A percentile compares a stretch with the other conserved stretches of the same genome.
Conservation (phyloP, 805 yeast species). For the Kuraishia piskuri region DNA sequence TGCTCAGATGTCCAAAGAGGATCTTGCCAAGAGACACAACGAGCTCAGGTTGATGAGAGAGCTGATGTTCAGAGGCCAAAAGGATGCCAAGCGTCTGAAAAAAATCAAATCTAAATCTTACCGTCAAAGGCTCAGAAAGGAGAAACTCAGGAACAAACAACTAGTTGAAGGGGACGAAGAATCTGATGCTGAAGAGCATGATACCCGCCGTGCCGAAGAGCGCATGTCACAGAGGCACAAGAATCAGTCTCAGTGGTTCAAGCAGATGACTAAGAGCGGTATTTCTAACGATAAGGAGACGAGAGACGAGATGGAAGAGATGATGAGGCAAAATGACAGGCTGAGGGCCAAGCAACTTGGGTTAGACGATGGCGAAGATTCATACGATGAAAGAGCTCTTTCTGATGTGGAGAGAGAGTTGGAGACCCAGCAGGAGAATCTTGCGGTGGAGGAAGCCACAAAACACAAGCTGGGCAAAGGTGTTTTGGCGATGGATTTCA, state of each 20-base stretch:
- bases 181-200: constrained; percentile 51
- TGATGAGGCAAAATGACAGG: constrained; percentile 81
- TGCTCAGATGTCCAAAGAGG: constrained; percentile 74
- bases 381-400: constrained; percentile 32
- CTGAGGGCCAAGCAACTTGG: constrained; percentile 69
- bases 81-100: constrained; percentile 82
- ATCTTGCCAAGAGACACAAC: constrained; percentile 63
- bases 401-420: constrained; percentile 44
- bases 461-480: constrained; percentile 67
- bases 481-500: constrained; percentile 88
- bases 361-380: constrained; percentile 39
- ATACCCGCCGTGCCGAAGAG: constrained; percentile 74
- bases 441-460: constrained; percentile 27
- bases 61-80: constrained; percentile 91
- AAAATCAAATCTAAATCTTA: constrained; percentile 91
- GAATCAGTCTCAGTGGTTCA: constrained; percentile 85
- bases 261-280: constrained; percentile 81
- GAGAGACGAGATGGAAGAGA: constrained; percentile 87
- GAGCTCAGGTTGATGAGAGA: constrained; percentile 92
- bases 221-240: constrained; percentile 90
- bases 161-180: constrained; percentile 55
- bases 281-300: constrained; percentile 79
- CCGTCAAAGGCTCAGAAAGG: constrained; percentile 80
- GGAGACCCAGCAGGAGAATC: constrained; percentile 25
- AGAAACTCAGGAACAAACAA: constrained; percentile 59